Evolutionary conservation across 768 basidiomycete species (phyloP), one percentile per base, ranked within the genome.

Genomic region (Boletus tomentosulus): DNA sequence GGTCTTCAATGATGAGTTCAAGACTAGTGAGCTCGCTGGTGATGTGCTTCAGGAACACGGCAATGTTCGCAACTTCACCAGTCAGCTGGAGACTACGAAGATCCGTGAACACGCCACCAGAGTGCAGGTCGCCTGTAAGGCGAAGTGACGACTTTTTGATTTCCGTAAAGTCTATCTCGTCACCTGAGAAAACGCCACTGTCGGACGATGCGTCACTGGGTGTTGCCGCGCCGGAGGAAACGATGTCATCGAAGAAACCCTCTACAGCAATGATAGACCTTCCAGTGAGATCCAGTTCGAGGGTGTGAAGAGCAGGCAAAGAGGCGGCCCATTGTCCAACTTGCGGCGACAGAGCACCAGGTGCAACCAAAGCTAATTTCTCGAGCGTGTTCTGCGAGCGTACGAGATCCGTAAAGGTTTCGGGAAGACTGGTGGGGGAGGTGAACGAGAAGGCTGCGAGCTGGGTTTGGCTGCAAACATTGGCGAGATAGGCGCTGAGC

Each of bases 1-100:
- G 87, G 60, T 91, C 89, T 58, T 91, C 89, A 59, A 91, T 85
- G 66, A 84, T 75, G 37, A 91, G 80, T 46, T 90, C 89, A 50
- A 91, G 75, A 48, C 80, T 78, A n/a, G 76, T 74, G 63, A 90
- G 70, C n/a, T 79, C 75, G 66, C 80, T 82, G 19, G 82, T 77
- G 60, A 90, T 66, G 62, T 88, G 86, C 60, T 78, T 82, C 59
- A 90, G 68, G 74, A 90, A 91, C 7, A 83, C 81, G 10, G 81
- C 80, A 52, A 89, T 81, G 66, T 84, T 87, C 7, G 80, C 76
- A 8, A 81, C 82, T 55, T 85, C 83, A 53, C 89, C 89, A 1
- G 85, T 86, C 28, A 91, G 75, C 33, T 83, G 81, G 39, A 91
- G 74, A 57, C 75, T 79, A 53, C 74, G 78, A 61, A 91, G 71